Evolutionary conservation across 2,329 filamentous ascomycete genomes (phyloP).

Genomic region (Aspergillus pseudoglaucus): DNA sequence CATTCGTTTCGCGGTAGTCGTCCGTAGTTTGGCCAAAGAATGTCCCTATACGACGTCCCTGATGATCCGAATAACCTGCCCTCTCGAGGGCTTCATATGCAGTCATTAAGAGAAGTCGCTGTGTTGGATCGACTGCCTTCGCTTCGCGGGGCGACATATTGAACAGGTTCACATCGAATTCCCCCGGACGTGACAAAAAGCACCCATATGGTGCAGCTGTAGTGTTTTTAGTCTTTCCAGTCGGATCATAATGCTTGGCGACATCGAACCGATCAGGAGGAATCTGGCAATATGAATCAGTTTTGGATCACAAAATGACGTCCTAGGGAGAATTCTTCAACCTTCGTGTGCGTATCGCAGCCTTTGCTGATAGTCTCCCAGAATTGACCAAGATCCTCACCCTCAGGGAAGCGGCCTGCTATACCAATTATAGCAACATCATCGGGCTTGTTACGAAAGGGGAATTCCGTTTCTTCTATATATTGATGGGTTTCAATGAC

Average conservation of each 20-base stretch:
- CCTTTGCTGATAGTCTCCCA: slow-evolving; percentile 3
- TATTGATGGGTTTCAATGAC: background rate
- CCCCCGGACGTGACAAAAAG: slow-evolving; percentile 31
- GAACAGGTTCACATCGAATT: slow-evolving; percentile 38
- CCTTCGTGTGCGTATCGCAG: slow-evolving; percentile 1
- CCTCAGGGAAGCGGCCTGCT: slow-evolving; percentile 7
- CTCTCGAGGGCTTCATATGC: slow-evolving; percentile 76
- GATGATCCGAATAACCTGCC: slow-evolving; percentile 65
- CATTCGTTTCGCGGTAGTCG: slow-evolving; percentile 59
- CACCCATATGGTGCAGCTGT: slow-evolving; percentile 28
- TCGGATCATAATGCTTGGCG: slow-evolving; percentile 26
- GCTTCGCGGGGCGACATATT: slow-evolving; percentile 58
- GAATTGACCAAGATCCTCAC: slow-evolving; percentile 2
- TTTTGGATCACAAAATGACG: background rate
- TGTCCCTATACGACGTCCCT: slow-evolving; percentile 60
- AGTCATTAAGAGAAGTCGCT: slow-evolving; percentile 66
- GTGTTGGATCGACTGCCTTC: slow-evolving; percentile 73
- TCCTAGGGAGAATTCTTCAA: background rate
- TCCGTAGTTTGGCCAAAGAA: slow-evolving; percentile 69
- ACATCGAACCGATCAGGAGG: slow-evolving; percentile 30
- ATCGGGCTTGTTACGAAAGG: background rate
- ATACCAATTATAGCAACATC: slow-evolving; percentile 5
- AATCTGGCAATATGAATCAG: slow-evolving; percentile 23
- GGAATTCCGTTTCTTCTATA: background rate
- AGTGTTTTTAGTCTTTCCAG: slow-evolving; percentile 26